phyloP scores from a whole-genome alignment of 495 filamentous ascomycete genomes.

The Zalerion maritima region DNA sequence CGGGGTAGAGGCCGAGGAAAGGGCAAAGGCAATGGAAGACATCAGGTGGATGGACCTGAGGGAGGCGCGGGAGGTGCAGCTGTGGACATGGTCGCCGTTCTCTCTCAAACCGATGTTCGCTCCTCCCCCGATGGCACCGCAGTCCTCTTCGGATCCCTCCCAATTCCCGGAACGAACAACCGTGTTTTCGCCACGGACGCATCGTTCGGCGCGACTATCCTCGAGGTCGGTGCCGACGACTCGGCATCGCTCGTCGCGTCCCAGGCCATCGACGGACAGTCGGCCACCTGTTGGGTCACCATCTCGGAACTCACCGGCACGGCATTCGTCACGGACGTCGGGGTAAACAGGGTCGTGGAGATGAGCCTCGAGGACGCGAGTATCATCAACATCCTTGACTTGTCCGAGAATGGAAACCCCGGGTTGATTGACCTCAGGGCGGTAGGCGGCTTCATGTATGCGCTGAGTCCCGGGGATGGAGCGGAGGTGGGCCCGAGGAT shows the following conservation, averaged over 20 bases:
- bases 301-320: constrained; percentile 24
- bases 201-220: constrained; percentile 34
- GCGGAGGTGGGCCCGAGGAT: too few relatives aligned
- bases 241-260: too few relatives aligned
- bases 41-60: too few relatives aligned
- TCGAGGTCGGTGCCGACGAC: constrained; percentile 19
- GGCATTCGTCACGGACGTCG: constrained; percentile 41
- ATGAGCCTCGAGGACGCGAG: constrained; percentile 26
- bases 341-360: constrained; percentile 36
- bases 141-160: constrained; percentile 38
- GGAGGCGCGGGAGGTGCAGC: constrained; percentile 2
- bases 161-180: constrained; percentile 22
- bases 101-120: constrained; percentile 12
- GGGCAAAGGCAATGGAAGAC: too few relatives aligned
- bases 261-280: constrained; percentile 29
- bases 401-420: constrained; percentile 26
- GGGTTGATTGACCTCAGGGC: constrained; percentile 42
- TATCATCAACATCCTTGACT: constrained; percentile 24
- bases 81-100: too few relatives aligned
- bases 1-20: too few relatives aligned
- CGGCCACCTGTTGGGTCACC: constrained; percentile 42
- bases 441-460: constrained; percentile 37
- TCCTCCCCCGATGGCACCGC: constrained; percentile 33
- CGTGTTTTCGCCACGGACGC: constrained; percentile 39
- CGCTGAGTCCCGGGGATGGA: constrained; percentile 37